These are phyloP conservation scores for Apostasia ramifera DNA, from an alignment of 106 monocot genomes.

Conservation along the genomic window DNA sequence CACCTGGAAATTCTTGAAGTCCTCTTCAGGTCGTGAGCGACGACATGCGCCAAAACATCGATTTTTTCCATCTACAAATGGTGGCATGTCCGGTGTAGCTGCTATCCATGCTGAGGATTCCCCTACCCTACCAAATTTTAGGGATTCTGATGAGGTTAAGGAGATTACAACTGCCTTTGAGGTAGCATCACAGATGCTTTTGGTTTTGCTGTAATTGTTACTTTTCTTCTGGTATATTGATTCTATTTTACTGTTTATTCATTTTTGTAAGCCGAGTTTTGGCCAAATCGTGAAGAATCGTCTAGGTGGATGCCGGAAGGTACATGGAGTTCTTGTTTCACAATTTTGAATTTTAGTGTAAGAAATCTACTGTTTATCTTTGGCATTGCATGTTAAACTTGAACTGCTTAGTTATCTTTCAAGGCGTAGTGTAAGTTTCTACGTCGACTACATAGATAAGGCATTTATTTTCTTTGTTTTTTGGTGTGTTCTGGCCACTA, in stretches of 20 bases:
- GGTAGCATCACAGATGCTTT: slow-evolving; percentile 5
- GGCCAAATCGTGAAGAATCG: slow-evolving; percentile 61
- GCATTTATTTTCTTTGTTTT: too few species aligned
- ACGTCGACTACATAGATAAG: too few species aligned
- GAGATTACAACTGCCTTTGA: slow-evolving; percentile 6
- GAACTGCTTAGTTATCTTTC: too few species aligned
- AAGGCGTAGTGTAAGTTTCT: too few species aligned
- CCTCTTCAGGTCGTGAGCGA: slow-evolving; percentile 27
- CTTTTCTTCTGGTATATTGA: neutral
- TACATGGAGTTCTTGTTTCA: slow-evolving; percentile 8
- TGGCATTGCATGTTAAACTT: too few species aligned
- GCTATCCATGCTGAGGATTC: slow-evolving; percentile 7
- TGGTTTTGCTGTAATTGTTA: neutral
- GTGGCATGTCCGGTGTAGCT: neutral
- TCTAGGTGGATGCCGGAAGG: slow-evolving; percentile 71
- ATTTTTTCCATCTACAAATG: slow-evolving; percentile 5
- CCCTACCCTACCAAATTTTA: slow-evolving; percentile 1
- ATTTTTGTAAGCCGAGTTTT: slow-evolving; percentile 35
- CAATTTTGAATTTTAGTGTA: too few species aligned
- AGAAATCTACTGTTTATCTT: too few species aligned
- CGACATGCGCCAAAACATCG: slow-evolving; percentile 32
- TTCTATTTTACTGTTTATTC: neutral
- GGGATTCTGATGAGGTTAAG: slow-evolving; percentile 18
- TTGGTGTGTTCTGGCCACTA: too few species aligned
- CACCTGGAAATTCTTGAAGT: slow-evolving; percentile 58